Evolutionary conservation across 805 yeast species (phyloP).

Genomic region (Metschnikowia drakensbergensis): DNA sequence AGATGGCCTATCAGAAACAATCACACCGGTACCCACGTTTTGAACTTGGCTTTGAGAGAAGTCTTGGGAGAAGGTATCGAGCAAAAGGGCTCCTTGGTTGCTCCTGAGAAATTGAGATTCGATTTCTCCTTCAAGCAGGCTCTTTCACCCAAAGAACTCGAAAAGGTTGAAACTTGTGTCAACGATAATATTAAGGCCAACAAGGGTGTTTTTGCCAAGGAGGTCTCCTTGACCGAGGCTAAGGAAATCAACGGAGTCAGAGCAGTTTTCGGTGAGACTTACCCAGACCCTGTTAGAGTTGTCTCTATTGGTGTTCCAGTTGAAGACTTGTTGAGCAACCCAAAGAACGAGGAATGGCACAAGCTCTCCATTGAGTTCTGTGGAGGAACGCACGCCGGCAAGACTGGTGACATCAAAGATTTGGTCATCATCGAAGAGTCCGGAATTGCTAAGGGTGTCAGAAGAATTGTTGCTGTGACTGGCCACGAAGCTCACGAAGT

Average conservation of each 20-base stretch:
- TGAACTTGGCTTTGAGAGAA: conserved; percentile 83
- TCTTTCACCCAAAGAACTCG: conserved; percentile 64
- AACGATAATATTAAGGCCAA: conserved; percentile 69
- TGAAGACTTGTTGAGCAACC: conserved; percentile 70
- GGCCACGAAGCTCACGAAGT: conserved; percentile 89
- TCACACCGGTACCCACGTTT: conserved; percentile 97
- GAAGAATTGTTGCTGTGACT: conserved; percentile 96
- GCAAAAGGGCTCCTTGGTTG: conserved; percentile 95
- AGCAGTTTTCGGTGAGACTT: conserved; percentile 98
- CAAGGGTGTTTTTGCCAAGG: conserved; percentile 73
- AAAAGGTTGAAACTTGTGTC: conserved; percentile 69
- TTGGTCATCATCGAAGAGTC: conserved; percentile 88
- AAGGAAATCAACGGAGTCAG: conserved; percentile 78
- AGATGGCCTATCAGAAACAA: conserved; percentile 96
- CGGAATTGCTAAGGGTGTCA: conserved; percentile 97
- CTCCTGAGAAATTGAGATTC: conserved; percentile 91
- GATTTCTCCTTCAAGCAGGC: conserved; percentile 95
- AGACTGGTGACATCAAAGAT: conserved; percentile 90
- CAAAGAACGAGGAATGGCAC: conserved; percentile 72
- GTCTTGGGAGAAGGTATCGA: conserved; percentile 85
- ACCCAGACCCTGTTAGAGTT: conserved; percentile 98
- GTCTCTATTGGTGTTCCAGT: conserved; percentile 93
- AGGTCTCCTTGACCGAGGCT: conserved; percentile 73
- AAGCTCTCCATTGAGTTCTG: conserved; percentile 88
- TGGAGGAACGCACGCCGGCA: conserved; percentile 96